Conservation (phyloP, 345 rosid species). For the Arabis alpina region DNA sequence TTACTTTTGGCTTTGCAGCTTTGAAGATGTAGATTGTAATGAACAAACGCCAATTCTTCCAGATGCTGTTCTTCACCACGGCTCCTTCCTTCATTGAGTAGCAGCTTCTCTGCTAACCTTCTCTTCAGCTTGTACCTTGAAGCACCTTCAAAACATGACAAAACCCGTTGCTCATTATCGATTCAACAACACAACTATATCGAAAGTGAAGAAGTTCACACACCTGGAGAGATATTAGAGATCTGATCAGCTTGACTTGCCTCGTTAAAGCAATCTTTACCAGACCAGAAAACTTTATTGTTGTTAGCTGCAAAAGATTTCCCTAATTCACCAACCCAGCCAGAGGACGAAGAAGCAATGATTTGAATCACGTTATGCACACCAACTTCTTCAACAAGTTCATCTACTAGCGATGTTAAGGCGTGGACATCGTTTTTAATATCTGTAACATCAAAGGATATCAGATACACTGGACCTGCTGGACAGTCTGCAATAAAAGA, state of each 20-base stretch:
- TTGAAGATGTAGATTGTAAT: slow-evolving; percentile 43
- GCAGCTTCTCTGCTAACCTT: slow-evolving; percentile 45
- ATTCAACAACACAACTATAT: slow-evolving; percentile 1
- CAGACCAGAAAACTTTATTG: slow-evolving; percentile 57
- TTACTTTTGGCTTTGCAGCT: slow-evolving; percentile 4
- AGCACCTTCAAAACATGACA: slow-evolving; percentile 45
- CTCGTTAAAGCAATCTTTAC: slow-evolving; percentile 47
- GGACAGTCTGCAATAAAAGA: slow-evolving; percentile 60
- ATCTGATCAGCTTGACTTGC: slow-evolving; percentile 49
- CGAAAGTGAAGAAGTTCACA: slow-evolving; percentile 19
- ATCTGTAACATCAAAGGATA: slow-evolving; percentile 50
- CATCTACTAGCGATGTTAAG: slow-evolving; percentile 47
- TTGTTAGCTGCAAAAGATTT: slow-evolving; percentile 44
- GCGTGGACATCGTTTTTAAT: slow-evolving; percentile 29
- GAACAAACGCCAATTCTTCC: slow-evolving; percentile 42
- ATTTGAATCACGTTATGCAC: slow-evolving; percentile 59
- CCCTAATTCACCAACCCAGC: slow-evolving; percentile 58
- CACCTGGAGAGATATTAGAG: slow-evolving; percentile 53
- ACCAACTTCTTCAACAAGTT: slow-evolving; percentile 54
- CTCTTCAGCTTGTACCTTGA: slow-evolving; percentile 54
- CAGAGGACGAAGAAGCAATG: slow-evolving; percentile 51
- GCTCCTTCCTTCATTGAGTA: slow-evolving; percentile 35
- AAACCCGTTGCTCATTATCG: background rate
- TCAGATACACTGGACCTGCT: slow-evolving; percentile 57
- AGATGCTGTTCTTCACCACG: slow-evolving; percentile 33